Conservation (phyloP, 768 basidiomycete species). For the Lentinula raphanica region DNA sequence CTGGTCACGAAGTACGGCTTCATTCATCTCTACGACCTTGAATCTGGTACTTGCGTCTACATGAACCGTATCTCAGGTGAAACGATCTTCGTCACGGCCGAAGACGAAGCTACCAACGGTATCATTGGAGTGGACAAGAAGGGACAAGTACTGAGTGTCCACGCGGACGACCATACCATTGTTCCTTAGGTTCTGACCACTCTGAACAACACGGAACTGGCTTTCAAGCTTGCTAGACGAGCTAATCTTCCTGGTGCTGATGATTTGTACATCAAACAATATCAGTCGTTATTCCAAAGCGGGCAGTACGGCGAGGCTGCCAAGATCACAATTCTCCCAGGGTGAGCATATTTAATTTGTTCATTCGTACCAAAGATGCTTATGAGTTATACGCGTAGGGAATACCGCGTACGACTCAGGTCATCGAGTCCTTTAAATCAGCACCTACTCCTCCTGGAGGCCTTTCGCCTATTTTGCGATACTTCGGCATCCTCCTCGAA, state of each 20-base stretch:
- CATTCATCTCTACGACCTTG: conserved; percentile 98
- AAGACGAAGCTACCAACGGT: conserved; percentile 89
- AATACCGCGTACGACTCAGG: conserved; percentile 87
- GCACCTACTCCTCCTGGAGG: conserved; percentile 89
- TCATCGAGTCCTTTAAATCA: conserved; percentile 96
- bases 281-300: conserved; percentile 82
- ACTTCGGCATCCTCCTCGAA: conserved; percentile 97
- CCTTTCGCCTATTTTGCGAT: conserved; percentile 92
- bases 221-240: conserved; percentile 95
- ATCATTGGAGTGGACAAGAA: conserved; percentile 99
- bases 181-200: conserved; percentile 92
- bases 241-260: conserved; percentile 97
- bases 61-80: conserved; percentile 99
- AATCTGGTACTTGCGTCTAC: conserved; percentile 95
- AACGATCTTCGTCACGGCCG: conserved; percentile 98
- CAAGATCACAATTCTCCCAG: conserved; percentile 93
- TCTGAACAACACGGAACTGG: conserved; percentile 95
- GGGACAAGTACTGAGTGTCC: conserved; percentile 95
- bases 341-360: conserved; percentile 35
- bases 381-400: conserved; percentile 48
- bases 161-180: conserved; percentile 92
- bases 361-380: conserved; percentile 1
- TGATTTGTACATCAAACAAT: conserved; percentile 92
- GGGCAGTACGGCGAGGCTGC: conserved; percentile 93
- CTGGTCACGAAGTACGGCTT: conserved; percentile 99